These are phyloP conservation scores for Onygenales sp. DNA, from an alignment of 2,329 filamentous ascomycete species.

Conservation along the genomic window DNA sequence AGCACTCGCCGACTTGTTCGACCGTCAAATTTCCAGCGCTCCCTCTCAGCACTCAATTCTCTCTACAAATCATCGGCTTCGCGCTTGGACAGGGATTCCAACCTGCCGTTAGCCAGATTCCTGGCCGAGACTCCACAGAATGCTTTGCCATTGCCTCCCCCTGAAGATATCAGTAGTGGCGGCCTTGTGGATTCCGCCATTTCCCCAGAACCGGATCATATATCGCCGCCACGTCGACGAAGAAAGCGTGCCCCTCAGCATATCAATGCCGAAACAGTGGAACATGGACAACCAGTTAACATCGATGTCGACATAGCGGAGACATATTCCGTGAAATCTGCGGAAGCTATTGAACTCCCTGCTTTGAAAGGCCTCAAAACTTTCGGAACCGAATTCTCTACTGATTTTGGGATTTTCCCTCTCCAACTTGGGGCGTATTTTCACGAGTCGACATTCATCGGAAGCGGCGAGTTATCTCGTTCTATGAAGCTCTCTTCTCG, in stretches of 20 bases:
- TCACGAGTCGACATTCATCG: constrained; percentile 47
- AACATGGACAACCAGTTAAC: constrained; percentile 35
- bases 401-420: constrained; percentile 44
- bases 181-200: no score
- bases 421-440: constrained; percentile 46
- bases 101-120: constrained; percentile 27
- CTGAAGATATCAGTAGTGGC: not conserved
- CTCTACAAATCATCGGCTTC: constrained; percentile 16
- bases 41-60: constrained; percentile 23
- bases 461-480: constrained; percentile 44
- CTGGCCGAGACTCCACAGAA: constrained; percentile 15
- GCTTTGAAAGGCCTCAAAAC: constrained; percentile 34
- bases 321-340: constrained; percentile 1
- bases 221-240: constrained; percentile 11
- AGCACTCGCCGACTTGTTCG: constrained; percentile 10
- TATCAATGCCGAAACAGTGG: constrained; percentile 36
- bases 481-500: constrained; percentile 33
- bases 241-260: constrained; percentile 34
- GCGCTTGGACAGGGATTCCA: constrained; percentile 11
- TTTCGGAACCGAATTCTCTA: constrained; percentile 42
- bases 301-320: constrained; percentile 13
- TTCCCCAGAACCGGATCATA: constrained; percentile 8
- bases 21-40: constrained; percentile 21
- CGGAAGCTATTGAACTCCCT: not conserved
- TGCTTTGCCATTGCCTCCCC: constrained; percentile 7